Percentiles rank a stretch among this genome's conserved stretches.
phyloP scores from a whole-genome alignment of 2,329 filamentous ascomycete genomes.

The Nemania sp. region DNA sequence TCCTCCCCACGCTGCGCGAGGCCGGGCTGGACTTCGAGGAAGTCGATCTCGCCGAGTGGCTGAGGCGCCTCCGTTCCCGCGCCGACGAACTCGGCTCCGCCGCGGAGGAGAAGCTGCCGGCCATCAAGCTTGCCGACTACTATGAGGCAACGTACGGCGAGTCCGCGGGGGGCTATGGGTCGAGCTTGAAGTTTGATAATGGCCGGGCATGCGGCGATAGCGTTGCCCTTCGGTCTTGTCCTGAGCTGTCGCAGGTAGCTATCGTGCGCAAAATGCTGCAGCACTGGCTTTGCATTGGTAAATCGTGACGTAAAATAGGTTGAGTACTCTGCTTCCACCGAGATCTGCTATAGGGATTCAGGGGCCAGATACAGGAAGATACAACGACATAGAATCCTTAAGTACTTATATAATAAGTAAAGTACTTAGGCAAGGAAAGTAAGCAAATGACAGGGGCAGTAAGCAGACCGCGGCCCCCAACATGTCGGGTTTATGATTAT shows the following conservation, averaged over 20 bases:
- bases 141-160: conserved; percentile 33
- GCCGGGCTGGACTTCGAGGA: conserved; percentile 43
- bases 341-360: not conserved
- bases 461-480: not conserved
- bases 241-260: conserved; percentile 30
- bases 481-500: no score
- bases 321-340: no score
- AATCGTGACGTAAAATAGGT: not conserved
- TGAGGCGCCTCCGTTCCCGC: conserved; percentile 36
- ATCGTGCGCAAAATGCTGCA: conserved; percentile 37
- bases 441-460: not conserved
- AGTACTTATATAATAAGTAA: not conserved
- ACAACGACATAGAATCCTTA: not conserved
- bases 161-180: conserved; percentile 10
- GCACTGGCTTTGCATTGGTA: conserved; percentile 30
- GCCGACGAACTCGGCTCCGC: conserved; percentile 32
- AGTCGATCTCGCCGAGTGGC: conserved; percentile 42
- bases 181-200: conserved; percentile 29
- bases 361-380: not conserved
- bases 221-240: conserved; percentile 32
- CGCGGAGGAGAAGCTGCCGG: conserved; percentile 34
- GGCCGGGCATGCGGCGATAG: conserved; percentile 31
- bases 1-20: conserved; percentile 38
- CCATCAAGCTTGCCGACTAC: conserved; percentile 35
- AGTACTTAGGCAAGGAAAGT: no score